A percentile compares a stretch with the other conserved stretches of the same genome.
Evolutionary conservation across 192 early-diverging fungal species (phyloP).

Genomic region (Allomyces macrogynus): DNA sequence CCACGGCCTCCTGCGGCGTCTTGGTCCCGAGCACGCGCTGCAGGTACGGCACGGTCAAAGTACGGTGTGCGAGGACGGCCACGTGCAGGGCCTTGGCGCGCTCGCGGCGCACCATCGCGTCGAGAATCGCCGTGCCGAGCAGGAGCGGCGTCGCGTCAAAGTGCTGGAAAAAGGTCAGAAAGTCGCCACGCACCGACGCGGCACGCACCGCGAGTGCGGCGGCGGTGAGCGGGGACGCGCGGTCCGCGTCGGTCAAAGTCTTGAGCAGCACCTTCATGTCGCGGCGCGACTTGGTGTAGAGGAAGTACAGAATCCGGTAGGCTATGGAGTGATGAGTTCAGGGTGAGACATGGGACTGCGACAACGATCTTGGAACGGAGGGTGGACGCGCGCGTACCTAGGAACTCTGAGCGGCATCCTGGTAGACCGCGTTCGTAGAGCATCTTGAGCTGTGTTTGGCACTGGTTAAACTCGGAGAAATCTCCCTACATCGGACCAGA

Average conservation of each 20-base stretch:
- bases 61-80: constrained; percentile 52
- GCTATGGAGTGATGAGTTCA: constrained; percentile 12
- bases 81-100: constrained; percentile 50
- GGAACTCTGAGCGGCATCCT: constrained; percentile 15
- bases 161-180: constrained; percentile 53
- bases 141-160: constrained; percentile 58
- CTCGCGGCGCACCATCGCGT: constrained; percentile 77
- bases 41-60: neutral
- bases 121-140: constrained; percentile 78
- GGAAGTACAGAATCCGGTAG: constrained; percentile 78
- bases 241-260: constrained; percentile 45
- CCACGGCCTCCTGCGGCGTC: constrained; percentile 4
- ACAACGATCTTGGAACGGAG: neutral
- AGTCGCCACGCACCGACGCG: constrained; percentile 62
- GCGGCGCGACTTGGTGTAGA: constrained; percentile 39
- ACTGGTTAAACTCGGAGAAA: constrained; percentile 95
- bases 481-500: constrained; percentile 37
- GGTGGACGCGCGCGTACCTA: neutral
- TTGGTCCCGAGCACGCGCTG: neutral
- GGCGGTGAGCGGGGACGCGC: constrained; percentile 33
- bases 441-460: constrained; percentile 80
- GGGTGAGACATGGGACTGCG: constrained; percentile 14
- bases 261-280: constrained; percentile 64
- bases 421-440: constrained; percentile 51
- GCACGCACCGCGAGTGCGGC: constrained; percentile 75